These are phyloP conservation scores for Gynochthodes officinalis DNA, from an alignment of 257 asterid species.

Conservation along the genomic window DNA sequence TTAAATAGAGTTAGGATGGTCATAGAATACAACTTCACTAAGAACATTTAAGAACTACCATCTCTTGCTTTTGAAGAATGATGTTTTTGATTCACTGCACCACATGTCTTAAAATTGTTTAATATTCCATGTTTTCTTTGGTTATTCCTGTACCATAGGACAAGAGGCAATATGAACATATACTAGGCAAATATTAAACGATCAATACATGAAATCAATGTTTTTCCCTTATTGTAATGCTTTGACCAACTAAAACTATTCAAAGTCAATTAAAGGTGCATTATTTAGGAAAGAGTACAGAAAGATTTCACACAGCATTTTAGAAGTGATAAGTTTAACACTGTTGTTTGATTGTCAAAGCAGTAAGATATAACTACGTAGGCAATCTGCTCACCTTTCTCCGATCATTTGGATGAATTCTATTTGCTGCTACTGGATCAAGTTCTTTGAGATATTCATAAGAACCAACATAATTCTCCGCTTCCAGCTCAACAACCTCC, in stretches of 20 bases:
- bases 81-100: background rate
- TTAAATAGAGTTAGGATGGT: background rate
- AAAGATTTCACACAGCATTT: background rate
- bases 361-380: background rate
- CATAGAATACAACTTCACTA: background rate
- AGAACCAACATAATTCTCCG: conserved; percentile 32
- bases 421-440: conserved; percentile 80
- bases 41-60: background rate
- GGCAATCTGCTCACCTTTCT: conserved; percentile 59
- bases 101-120: background rate
- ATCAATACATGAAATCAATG: background rate
- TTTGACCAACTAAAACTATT: background rate
- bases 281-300: background rate
- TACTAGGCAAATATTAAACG: background rate
- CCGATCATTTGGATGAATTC: conserved; percentile 88
- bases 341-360: background rate
- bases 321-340: background rate
- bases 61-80: background rate
- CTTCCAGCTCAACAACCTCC: conserved; percentile 33
- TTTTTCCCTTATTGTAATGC: background rate
- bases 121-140: background rate
- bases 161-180: background rate
- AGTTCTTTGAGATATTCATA: conserved; percentile 57
- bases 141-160: background rate
- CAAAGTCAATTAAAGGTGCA: background rate